phyloP scores from a whole-genome alignment of 225 moss, liverwort and hornwort genomes.

The Anthoceros angustus region DNA sequence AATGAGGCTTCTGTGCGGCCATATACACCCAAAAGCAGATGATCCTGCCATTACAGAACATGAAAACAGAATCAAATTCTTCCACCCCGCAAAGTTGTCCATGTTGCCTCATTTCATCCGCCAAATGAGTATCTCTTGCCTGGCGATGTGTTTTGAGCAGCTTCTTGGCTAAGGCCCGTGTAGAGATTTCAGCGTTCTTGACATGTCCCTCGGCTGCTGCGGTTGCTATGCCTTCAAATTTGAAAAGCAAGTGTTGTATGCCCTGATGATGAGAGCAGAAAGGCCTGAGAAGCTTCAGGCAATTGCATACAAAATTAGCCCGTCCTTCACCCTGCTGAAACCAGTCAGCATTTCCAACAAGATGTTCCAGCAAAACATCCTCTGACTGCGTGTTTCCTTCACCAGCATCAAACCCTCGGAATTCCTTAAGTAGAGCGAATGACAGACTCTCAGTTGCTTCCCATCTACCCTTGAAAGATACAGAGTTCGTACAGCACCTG shows the following conservation, averaged over 20 bases:
- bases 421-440: constrained; percentile 7
- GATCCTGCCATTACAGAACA: constrained; percentile 26
- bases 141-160: constrained; percentile 57
- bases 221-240: constrained; percentile 14
- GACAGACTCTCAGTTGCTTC: constrained; percentile 17
- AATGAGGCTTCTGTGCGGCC: constrained; percentile 69
- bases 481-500: constrained; percentile 27
- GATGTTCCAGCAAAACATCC: constrained; percentile 26
- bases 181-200: constrained; percentile 16
- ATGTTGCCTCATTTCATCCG: not conserved
- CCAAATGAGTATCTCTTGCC: constrained; percentile 19
- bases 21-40: constrained; percentile 78
- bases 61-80: not conserved
- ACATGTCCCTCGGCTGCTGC: not conserved
- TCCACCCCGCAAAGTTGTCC: not conserved
- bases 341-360: constrained; percentile 57
- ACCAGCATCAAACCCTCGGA: not conserved
- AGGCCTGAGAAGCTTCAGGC: constrained; percentile 33
- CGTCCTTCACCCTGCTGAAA: constrained; percentile 36
- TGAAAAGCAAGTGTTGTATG: constrained; percentile 18
- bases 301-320: constrained; percentile 58
- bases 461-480: constrained; percentile 12
- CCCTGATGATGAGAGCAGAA: constrained; percentile 22
- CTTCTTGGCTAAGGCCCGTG: constrained; percentile 66
- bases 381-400: constrained; percentile 7